A percentile compares a stretch with the other conserved stretches of the same genome.
These are phyloP conservation scores for Achlya hypogyna DNA, from an alignment of 352 stramenopile genomes.

Conservation along the genomic window DNA sequence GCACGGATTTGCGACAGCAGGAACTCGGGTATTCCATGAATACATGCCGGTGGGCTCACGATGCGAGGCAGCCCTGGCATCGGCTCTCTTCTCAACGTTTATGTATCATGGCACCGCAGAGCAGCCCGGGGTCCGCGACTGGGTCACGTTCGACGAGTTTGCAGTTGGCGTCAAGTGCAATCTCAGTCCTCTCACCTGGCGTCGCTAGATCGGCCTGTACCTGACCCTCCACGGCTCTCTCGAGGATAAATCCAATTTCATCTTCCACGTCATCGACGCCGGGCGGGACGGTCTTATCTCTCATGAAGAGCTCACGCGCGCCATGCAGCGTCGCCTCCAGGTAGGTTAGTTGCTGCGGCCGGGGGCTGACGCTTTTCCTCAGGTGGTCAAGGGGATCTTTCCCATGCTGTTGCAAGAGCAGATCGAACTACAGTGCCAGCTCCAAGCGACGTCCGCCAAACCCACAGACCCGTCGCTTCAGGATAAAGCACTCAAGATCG, in stretches of 20 bases:
- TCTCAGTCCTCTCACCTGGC: background rate
- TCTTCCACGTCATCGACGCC: constrained; percentile 69
- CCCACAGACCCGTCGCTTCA: constrained; percentile 26
- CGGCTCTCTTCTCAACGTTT: constrained; percentile 69
- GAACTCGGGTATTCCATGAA: constrained; percentile 9
- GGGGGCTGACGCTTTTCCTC: background rate
- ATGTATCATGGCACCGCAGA: constrained; percentile 38
- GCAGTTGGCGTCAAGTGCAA: constrained; percentile 25
- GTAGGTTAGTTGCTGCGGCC: background rate
- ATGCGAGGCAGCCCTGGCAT: constrained; percentile 39
- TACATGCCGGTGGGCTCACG: too few relatives aligned
- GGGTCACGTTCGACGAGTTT: constrained; percentile 69
- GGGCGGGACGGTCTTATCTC: constrained; percentile 60
- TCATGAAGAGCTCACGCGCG: constrained; percentile 56
- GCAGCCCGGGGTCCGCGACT: constrained; percentile 24
- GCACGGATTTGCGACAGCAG: constrained; percentile 49
- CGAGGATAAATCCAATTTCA: constrained; percentile 64
- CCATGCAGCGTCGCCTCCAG: constrained; percentile 59
- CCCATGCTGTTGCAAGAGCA: constrained; percentile 64
- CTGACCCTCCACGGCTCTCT: constrained; percentile 73
- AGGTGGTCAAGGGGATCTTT: constrained; percentile 64
- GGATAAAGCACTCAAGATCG: constrained; percentile 37
- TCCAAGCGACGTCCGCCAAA: background rate
- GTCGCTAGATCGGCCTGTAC: constrained; percentile 39
- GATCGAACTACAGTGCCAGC: constrained; percentile 50